Evolutionary conservation across 768 basidiomycete species (phyloP), one percentile per base, ranked within the genome.

Genomic region (Crepidotus variabilis): DNA sequence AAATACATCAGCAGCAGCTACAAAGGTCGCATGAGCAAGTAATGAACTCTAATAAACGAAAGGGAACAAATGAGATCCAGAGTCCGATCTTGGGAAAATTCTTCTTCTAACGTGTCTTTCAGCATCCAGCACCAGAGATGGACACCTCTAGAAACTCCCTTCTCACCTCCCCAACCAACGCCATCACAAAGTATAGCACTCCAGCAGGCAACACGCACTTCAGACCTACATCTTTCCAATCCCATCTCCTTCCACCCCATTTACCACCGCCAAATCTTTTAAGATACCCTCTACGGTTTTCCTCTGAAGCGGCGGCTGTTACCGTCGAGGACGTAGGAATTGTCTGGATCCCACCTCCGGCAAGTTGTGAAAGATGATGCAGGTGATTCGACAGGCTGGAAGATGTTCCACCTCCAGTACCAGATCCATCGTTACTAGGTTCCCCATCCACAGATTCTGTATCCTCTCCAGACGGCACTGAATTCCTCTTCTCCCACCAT

Each of bases 171-270:
- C 80, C 79, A 45, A 78, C 77, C 91, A 92, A 94, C 11, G 88
- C 87, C 86, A 88, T 93, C 14, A 88, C 72, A 59, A 87, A 83
- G 70, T 94, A 94, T 60, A 90, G 72, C 16, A 86, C 67, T 6
- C 85, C 87, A 20, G 86, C 86, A 2, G 92, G 92, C 51, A 92
- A 67, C 48, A 84, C 79, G 63, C 92, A 92, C 67, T 83, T 82
- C 56, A 79, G 67, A 14, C 79, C 74, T 1, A 94, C 88, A 66
- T 83, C 80, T 36, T 69, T 74, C 92, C 92, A 94, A 69, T 94
- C 86, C 92, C 90, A 93, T 50, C 82, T 74, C 53, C 92, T 74
- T 14, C 81, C 84, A 16, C 78, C 80, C 78, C 83, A 80, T 49
- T 59, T 54, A 28, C 57, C 60, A 52, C 13, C 47, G 52, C 54